Conservation (phyloP, 768 basidiomycete genomes). For the Rhodotorula graminis region DNA sequence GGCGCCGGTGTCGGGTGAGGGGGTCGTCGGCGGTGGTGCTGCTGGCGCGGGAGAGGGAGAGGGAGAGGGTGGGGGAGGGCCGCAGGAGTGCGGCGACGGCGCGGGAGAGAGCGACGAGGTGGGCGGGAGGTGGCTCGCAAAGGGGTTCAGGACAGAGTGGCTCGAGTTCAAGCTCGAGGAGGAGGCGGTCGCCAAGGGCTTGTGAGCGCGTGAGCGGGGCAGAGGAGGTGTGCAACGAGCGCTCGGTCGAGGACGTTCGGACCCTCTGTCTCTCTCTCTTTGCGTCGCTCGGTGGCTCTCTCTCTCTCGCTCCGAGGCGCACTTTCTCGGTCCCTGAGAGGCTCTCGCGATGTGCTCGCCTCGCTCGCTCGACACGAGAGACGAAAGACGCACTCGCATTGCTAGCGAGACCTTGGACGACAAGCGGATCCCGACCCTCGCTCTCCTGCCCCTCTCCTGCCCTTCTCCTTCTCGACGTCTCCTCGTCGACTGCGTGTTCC, state of each 20-base stretch:
- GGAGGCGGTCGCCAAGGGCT: constrained; percentile 13
- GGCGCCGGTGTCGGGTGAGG: background rate
- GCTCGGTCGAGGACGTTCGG: no score
- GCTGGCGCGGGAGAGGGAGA: background rate
- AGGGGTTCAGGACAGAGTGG: constrained; percentile 33
- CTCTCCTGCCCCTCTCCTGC: background rate
- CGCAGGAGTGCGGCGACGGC: constrained; percentile 8
- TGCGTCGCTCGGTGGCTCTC: no score
- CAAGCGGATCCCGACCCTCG: no score
- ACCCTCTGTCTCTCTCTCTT: no score
- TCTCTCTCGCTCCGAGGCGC: no score
- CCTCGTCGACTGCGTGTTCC: no score
- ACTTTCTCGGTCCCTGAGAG: no score
- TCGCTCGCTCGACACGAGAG: no score
- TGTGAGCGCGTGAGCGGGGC: background rate
- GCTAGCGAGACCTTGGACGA: no score
- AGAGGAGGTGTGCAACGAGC: background rate
- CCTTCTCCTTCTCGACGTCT: background rate
- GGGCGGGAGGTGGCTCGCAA: constrained; percentile 33
- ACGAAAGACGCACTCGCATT: no score
- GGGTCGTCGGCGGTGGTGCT: background rate
- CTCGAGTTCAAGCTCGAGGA: constrained; percentile 29
- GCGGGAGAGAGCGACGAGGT: constrained; percentile 25
- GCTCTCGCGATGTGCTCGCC: no score
- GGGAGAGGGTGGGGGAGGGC: background rate